Percentiles rank a stretch among this genome's conserved stretches.
These are phyloP conservation scores for Ceratobasidium sp. DNA, from an alignment of 1,284 basidiomycete genomes.

Conservation along the genomic window DNA sequence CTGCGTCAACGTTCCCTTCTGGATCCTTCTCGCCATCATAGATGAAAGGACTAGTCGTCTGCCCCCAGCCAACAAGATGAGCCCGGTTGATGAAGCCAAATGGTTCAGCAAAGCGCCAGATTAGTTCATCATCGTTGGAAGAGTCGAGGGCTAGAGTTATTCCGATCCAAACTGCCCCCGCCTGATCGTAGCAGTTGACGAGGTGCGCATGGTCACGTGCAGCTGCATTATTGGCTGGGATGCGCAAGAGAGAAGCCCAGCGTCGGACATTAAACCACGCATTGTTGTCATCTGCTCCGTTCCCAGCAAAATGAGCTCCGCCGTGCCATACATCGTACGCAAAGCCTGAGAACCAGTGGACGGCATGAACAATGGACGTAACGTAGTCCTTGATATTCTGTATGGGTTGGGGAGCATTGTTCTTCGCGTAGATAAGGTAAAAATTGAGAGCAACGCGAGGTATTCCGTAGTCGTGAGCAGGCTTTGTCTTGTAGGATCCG, in stretches of 20 bases:
- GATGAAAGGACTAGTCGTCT: background rate
- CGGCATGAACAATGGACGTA: background rate
- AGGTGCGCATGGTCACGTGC: background rate
- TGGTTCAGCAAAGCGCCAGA: conserved; percentile 2
- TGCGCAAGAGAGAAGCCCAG: background rate
- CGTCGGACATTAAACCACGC: background rate
- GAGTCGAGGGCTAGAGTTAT: background rate
- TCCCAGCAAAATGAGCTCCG: background rate
- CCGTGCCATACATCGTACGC: background rate
- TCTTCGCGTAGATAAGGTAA: background rate
- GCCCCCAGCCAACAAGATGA: conserved; percentile 8
- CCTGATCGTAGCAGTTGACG: conserved; percentile 17
- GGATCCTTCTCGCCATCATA: too few species aligned
- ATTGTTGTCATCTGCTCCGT: background rate
- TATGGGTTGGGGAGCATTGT: background rate
- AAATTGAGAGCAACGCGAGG: background rate
- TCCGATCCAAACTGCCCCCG: background rate
- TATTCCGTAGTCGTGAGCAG: background rate
- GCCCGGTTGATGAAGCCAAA: background rate
- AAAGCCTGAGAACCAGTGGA: background rate
- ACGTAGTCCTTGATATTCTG: background rate
- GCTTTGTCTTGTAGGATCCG: background rate
- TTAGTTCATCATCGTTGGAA: background rate
- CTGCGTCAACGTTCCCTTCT: too few species aligned
- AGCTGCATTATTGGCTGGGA: too few species aligned